A percentile compares a stretch with the other conserved stretches of the same genome.
These are phyloP conservation scores for Stereum hirsutum DNA, from an alignment of 1,284 basidiomycete species.

Conservation along the genomic window DNA sequence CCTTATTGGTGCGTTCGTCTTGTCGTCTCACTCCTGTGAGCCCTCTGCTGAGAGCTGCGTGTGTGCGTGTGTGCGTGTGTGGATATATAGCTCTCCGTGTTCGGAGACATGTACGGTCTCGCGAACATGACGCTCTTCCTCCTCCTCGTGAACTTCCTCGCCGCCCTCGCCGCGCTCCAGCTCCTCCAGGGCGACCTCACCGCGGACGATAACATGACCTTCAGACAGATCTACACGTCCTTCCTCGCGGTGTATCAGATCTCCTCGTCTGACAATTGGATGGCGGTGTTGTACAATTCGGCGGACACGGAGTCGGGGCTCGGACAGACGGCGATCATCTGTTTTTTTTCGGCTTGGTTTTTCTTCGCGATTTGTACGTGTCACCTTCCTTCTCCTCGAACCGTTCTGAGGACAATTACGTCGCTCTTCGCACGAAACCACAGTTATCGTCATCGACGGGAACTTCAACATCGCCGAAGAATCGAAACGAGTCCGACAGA, in stretches of 20 bases:
- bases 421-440: too few relatives aligned
- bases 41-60: too few relatives aligned
- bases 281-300: slow-evolving; percentile 68
- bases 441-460: slow-evolving; percentile 98
- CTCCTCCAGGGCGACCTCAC: slow-evolving; percentile 75
- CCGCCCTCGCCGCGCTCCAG: slow-evolving; percentile 74
- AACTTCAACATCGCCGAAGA: slow-evolving; percentile 94
- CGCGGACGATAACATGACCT: slow-evolving; percentile 56
- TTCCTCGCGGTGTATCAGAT: slow-evolving; percentile 90
- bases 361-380: slow-evolving; percentile 88
- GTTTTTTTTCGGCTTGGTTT: slow-evolving; percentile 85
- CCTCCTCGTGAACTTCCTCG: slow-evolving; percentile 82
- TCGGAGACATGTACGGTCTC: slow-evolving; percentile 89
- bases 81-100: slow-evolving; percentile 62
- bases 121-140: slow-evolving; percentile 94
- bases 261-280: slow-evolving; percentile 96
- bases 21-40: slow-evolving; percentile 1
- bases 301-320: slow-evolving; percentile 55
- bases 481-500: slow-evolving; percentile 79
- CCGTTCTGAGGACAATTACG: too few relatives aligned
- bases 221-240: slow-evolving; percentile 83
- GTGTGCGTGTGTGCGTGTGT: neutral
- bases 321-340: slow-evolving; percentile 67
- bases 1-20: slow-evolving; percentile 49
- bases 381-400: too few relatives aligned